A percentile compares a stretch with the other conserved stretches of the same genome.
Evolutionary conservation across 2,329 filamentous ascomycete genomes (phyloP).

Genomic region (Xylaria sp.): DNA sequence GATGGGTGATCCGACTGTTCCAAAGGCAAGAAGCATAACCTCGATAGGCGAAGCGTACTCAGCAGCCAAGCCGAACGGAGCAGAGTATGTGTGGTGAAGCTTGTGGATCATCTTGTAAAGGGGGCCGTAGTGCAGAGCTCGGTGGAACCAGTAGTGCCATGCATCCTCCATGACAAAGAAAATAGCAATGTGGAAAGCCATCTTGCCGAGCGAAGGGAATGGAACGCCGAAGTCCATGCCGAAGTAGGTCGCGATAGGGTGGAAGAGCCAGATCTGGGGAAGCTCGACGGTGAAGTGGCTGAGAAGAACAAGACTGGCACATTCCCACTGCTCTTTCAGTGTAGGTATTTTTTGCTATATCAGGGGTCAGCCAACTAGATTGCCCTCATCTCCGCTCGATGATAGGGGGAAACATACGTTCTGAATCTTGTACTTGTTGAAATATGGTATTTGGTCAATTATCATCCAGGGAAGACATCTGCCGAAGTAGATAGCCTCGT

Average conservation of each 20-base stretch:
- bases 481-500: slow-evolving; percentile 95
- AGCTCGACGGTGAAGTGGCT: slow-evolving; percentile 98
- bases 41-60: slow-evolving; percentile 99
- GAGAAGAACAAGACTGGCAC: slow-evolving; percentile 89
- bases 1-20: slow-evolving; percentile 84
- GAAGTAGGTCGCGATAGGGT: slow-evolving; percentile 92
- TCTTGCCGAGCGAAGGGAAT: slow-evolving; percentile 86
- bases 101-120: slow-evolving; percentile 98
- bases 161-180: slow-evolving; percentile 97
- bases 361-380: slow-evolving; percentile 39
- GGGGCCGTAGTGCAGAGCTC: slow-evolving; percentile 90
- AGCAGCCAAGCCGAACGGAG: slow-evolving; percentile 93
- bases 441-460: slow-evolving; percentile 85
- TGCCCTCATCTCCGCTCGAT: background rate
- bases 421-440: slow-evolving; percentile 96
- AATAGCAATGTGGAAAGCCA: slow-evolving; percentile 88
- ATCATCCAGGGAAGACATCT: slow-evolving; percentile 91
- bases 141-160: slow-evolving; percentile 99
- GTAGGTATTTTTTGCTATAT: slow-evolving; percentile 82
- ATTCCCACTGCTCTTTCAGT: slow-evolving; percentile 92
- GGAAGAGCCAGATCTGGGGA: slow-evolving; percentile 99
- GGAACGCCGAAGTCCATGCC: slow-evolving; percentile 89
- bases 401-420: slow-evolving; percentile 63
- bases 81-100: slow-evolving; percentile 98
- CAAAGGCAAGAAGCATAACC: slow-evolving; percentile 91